A percentile compares a stretch with the other conserved stretches of the same genome.
Evolutionary conservation across 148 eudicot genomes (phyloP).

Genomic region (Amaranthus palmeri): DNA sequence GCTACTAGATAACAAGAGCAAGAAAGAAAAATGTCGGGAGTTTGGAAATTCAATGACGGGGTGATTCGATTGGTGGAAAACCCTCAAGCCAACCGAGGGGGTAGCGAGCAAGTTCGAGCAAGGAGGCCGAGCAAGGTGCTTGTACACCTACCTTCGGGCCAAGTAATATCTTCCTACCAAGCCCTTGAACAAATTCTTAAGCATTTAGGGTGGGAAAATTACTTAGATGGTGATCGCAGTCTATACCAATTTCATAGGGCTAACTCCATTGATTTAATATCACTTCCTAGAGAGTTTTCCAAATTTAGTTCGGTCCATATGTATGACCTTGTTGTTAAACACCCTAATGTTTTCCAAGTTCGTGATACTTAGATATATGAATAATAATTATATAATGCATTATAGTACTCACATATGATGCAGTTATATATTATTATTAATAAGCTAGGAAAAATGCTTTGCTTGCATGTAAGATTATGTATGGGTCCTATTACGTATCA

Average conservation of each 20-base stretch:
- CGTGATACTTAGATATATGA: constrained; percentile 30
- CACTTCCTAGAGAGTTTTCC: constrained; percentile 53
- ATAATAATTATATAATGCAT: too few relatives aligned
- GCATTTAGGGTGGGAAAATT: constrained; percentile 50
- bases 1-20: too few relatives aligned
- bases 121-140: constrained; percentile 26
- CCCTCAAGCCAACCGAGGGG: constrained; percentile 18
- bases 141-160: constrained; percentile 40
- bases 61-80: constrained; percentile 38
- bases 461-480: too few relatives aligned
- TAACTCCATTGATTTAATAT: constrained; percentile 43
- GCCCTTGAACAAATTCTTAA: constrained; percentile 34
- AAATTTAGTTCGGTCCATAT: constrained; percentile 47
- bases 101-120: constrained; percentile 8
- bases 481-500: too few relatives aligned
- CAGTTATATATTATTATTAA: too few relatives aligned
- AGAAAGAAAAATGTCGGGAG: not conserved
- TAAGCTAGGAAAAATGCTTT: too few relatives aligned
- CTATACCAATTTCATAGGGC: constrained; percentile 43
- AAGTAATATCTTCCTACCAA: constrained; percentile 38
- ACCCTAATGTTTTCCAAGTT: constrained; percentile 54
- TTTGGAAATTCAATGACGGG: constrained; percentile 38
- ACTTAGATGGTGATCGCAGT: constrained; percentile 38
- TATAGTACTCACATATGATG: too few relatives aligned
- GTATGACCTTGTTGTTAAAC: constrained; percentile 53